Evolutionary conservation across 176 grass and related monocot species (phyloP), one percentile per base, ranked within the genome.

Genomic region (Aegilops bicornis): DNA sequence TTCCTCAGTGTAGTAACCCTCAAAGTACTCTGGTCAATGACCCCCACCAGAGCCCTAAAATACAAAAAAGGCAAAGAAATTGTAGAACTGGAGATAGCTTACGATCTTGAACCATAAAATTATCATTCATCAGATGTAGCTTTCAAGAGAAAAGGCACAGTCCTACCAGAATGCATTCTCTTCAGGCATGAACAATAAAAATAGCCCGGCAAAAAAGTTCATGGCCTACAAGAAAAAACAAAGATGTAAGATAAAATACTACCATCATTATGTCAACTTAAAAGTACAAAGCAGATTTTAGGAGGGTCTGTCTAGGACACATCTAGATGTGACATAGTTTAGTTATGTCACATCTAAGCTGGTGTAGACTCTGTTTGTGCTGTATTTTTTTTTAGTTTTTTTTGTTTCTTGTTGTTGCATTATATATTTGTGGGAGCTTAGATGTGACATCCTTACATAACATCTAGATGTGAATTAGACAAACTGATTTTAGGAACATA

Each of bases 21-120:
- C 87, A 91, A 98, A 96, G 82, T 96, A 98, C n/a, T 96, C 97
- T n/a, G n/a, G 84, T 98, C 97, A 86, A 98, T 92, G 48, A 98
- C 88, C 56, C 97, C 94, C 36, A 96, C 86, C 77, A 96, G 83
- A 83, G 92, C 88, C 94, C 97, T 98, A 82, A 86, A 90, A 87
- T 80, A 29, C 23, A 83, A 80, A 82, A 25, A 22, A 81, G n/a
- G 40, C 6, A 64, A 20, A 52, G 36, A 60, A 43, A 69, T 32
- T 33, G 62, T n/a, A 79, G 27, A 62, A 71, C 12, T 71, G 12
- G 5, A 91, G 37, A 81, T 63, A 77, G 36, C 59, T 79, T 79
- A 20, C 47, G 69, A 68, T 79, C 66, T 79, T 66, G 32, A 48
- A 85, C 13, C 68, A 63, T 25, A 80, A 82, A 82, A 79, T 36